phyloP scores from a whole-genome alignment of 2,329 filamentous ascomycete species.

The Aspergillus phoenicis region DNA sequence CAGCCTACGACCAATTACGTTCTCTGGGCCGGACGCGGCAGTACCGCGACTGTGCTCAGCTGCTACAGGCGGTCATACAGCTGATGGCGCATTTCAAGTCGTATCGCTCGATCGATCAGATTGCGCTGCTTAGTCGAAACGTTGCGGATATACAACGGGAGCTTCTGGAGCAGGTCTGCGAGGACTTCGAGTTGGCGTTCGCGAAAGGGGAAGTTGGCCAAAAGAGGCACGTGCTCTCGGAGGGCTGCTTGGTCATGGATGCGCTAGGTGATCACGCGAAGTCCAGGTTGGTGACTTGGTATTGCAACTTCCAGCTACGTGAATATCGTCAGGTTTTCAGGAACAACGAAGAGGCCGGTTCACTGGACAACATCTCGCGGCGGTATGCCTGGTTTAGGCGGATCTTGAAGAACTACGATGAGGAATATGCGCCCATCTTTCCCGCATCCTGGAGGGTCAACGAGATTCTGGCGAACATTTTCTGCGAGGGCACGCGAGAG shows the following conservation, averaged over 20 bases:
- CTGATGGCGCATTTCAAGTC: slow-evolving; percentile 98
- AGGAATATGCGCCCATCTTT: slow-evolving; percentile 87
- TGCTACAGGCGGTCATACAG: slow-evolving; percentile 93
- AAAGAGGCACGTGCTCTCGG: slow-evolving; percentile 71
- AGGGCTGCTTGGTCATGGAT: slow-evolving; percentile 93
- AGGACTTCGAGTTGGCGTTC: slow-evolving; percentile 96
- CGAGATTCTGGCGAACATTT: slow-evolving; percentile 85
- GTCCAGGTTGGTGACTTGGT: slow-evolving; percentile 85
- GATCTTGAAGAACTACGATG: slow-evolving; percentile 93
- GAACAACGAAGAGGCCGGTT: slow-evolving; percentile 94
- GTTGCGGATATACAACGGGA: slow-evolving; percentile 92
- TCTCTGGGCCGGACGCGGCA: slow-evolving; percentile 82
- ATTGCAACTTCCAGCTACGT: slow-evolving; percentile 92
- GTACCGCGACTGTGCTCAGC: slow-evolving; percentile 90
- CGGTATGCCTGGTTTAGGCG: slow-evolving; percentile 96
- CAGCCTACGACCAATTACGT: slow-evolving; percentile 94
- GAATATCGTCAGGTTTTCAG: slow-evolving; percentile 96
- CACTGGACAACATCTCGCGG: slow-evolving; percentile 91
- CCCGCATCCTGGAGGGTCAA: slow-evolving; percentile 85
- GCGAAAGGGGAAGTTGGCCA: slow-evolving; percentile 79
- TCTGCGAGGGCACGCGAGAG: slow-evolving; percentile 92
- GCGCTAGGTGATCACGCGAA: slow-evolving; percentile 86
- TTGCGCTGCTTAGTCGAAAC: slow-evolving; percentile 86
- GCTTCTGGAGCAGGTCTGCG: slow-evolving; percentile 94
- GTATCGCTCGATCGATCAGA: slow-evolving; percentile 96